Base-by-base conservation (phyloP, 371 early-diverging fungal genomes). In the Mortierella sp. region DNA sequence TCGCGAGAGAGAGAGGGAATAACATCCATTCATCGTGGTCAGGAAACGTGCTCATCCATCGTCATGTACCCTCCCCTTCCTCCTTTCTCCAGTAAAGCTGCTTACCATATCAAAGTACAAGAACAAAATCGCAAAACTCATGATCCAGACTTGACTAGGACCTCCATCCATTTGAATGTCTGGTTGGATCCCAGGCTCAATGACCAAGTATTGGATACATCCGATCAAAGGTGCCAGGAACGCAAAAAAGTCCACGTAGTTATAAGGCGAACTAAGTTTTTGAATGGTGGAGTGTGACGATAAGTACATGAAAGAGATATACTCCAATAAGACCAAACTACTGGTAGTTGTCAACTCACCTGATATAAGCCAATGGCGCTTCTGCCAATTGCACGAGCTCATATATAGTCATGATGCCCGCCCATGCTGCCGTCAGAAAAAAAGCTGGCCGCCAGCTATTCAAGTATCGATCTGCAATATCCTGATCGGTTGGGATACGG, bases 51-150 rank as follows among this genome's bases (percentile, higher is more conserved):
- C 13, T 37, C 8, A 37, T 8, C 6, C 13, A 37, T 37, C 13
- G 37, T 16, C 10, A 41, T 41, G 17, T 3, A 41, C 16, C 6
- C 10, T 41, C 6, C 16, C 16, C 41, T 16, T 3, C 3, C 6
- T 41, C 41, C 25, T 53, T 12, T 10, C n/a, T n/a, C n/a, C n/a
- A n/a, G n/a, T n/a, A n/a, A 34, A 34, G 34, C 10, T 4, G 39
- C 74, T 59, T 77, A 77, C 77, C 51, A 77, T 70, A 25, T 77
- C 65, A 52, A 77, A 45, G 37, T 77, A 70, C 0, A 77, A 51
- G 10, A 52, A 49, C 37, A 77, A 21, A 40, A 77, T 70, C 3
- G 63, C 54, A 40, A 70, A 77, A 51, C 77, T 66, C 66, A 77
- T 55, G 14, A 69, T 49, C 63, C 70, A 65, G 19, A 77, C 60